Conservation (phyloP, 495 filamentous ascomycete species). For the Terfezia claveryi region DNA sequence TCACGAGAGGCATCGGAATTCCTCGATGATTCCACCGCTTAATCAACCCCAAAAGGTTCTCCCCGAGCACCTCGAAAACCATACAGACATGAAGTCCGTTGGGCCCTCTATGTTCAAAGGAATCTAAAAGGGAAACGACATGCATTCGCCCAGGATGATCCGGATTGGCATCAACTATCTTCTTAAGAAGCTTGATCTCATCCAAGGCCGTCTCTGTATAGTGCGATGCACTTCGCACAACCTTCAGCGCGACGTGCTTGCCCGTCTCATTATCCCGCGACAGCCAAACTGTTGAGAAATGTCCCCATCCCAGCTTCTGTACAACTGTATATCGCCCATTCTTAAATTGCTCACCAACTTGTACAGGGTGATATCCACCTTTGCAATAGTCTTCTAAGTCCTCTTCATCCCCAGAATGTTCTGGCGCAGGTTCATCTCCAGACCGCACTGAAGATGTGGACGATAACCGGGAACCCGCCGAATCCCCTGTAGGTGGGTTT, state of each 20-base stretch:
- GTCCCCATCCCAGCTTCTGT: constrained; percentile 94
- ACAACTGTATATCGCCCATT: constrained; percentile 91
- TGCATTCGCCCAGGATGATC: constrained; percentile 82
- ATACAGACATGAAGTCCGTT: constrained; percentile 96
- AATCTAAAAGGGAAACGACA: constrained; percentile 86
- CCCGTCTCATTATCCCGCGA: constrained; percentile 75
- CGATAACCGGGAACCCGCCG: constrained; percentile 7
- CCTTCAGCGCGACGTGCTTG: constrained; percentile 93
- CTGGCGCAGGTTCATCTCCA: neutral
- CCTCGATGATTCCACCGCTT: constrained; percentile 96
- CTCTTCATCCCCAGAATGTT: constrained; percentile 61
- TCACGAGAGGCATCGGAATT: constrained; percentile 86
- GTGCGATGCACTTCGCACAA: constrained; percentile 88
- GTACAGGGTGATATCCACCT: constrained; percentile 89
- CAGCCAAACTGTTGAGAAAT: constrained; percentile 97
- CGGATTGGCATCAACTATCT: constrained; percentile 85
- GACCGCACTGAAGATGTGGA: neutral
- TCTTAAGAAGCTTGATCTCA: constrained; percentile 93
- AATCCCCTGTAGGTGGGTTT: neutral
- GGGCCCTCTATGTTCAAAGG: constrained; percentile 92
- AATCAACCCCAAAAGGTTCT: constrained; percentile 88
- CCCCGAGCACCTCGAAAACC: constrained; percentile 95
- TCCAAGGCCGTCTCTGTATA: constrained; percentile 98
- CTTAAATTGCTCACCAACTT: constrained; percentile 88
- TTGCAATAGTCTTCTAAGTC: constrained; percentile 99